phyloP scores from a whole-genome alignment of 2,329 filamentous ascomycete species.

The Microcyclospora pomicola region DNA sequence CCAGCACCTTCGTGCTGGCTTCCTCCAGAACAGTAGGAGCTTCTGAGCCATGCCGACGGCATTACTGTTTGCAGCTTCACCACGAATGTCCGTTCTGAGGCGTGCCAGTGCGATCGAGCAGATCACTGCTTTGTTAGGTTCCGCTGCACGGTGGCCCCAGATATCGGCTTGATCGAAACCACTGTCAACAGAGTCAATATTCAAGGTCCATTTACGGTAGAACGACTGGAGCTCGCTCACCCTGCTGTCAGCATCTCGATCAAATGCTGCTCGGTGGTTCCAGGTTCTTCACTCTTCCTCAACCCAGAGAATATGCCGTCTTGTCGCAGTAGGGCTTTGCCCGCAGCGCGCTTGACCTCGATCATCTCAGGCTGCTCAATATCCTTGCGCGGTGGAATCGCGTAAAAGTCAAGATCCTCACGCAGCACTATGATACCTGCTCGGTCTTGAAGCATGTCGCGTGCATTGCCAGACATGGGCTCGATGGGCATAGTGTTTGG shows the following conservation, averaged over 20 bases:
- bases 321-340: slow-evolving; percentile 71
- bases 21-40: slow-evolving; percentile 92
- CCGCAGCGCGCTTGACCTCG: slow-evolving; percentile 85
- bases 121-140: slow-evolving; percentile 96
- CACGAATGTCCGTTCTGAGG: slow-evolving; percentile 61
- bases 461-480: slow-evolving; percentile 46
- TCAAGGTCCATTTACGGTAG: slow-evolving; percentile 1
- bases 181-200: slow-evolving; percentile 36
- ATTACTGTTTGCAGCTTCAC: slow-evolving; percentile 59
- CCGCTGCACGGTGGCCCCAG: slow-evolving; percentile 94
- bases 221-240: slow-evolving; percentile 38
- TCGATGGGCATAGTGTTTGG: slow-evolving; percentile 56
- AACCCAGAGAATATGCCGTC: slow-evolving; percentile 93
- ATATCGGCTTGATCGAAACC: slow-evolving; percentile 91
- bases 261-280: slow-evolving; percentile 92
- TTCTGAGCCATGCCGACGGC: slow-evolving; percentile 98
- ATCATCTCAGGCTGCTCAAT: slow-evolving; percentile 88
- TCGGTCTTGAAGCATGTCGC: slow-evolving; percentile 70
- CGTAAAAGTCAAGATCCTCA: slow-evolving; percentile 96
- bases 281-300: slow-evolving; percentile 86
- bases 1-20: slow-evolving; percentile 92
- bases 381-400: slow-evolving; percentile 72
- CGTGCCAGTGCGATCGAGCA: slow-evolving; percentile 90
- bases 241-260: slow-evolving; percentile 99
- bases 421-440: slow-evolving; percentile 94